A percentile compares a stretch with the other conserved stretches of the same genome.
Conservation (phyloP, 176 grass and related monocot genomes). For the Pontederia paniculata region DNA sequence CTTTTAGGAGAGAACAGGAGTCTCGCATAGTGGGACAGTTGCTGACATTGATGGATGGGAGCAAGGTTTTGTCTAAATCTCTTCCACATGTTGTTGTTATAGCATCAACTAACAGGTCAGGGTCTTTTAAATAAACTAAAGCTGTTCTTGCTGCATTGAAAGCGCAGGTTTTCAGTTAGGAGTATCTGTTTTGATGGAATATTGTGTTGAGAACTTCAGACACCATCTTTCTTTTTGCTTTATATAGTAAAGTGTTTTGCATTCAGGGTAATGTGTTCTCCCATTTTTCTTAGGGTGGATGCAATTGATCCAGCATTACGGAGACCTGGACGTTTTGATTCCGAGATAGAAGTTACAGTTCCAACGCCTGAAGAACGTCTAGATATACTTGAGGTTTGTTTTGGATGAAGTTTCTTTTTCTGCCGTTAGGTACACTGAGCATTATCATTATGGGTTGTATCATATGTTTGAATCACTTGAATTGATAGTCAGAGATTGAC, state of each 20-base stretch:
- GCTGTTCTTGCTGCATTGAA: no score
- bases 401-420: not conserved
- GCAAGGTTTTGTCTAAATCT: constrained; percentile 43
- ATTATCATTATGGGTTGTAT: not conserved
- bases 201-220: no score
- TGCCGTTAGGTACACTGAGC: not conserved
- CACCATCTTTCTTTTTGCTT: no score
- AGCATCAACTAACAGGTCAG: constrained; percentile 88
- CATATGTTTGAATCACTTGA: no score
- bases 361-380: constrained; percentile 67
- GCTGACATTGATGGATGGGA: constrained; percentile 89
- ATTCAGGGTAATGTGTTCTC: not conserved
- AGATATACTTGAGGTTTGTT: constrained; percentile 63
- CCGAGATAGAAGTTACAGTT: constrained; percentile 73
- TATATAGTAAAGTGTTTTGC: not conserved
- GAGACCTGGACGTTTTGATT: constrained; percentile 81
- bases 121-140: not conserved
- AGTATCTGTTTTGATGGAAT: no score
- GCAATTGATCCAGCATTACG: constrained; percentile 81
- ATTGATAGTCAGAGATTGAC: no score
- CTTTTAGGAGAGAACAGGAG: constrained; percentile 59
- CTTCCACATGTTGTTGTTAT: constrained; percentile 67
- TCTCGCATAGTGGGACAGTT: constrained; percentile 81
- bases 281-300: constrained; percentile 49
- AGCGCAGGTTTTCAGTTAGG: not conserved